Percentiles rank a stretch among this genome's conserved stretches.
Conservation (phyloP, 2,329 filamentous ascomycete genomes). For the Neospermospora avenae region DNA sequence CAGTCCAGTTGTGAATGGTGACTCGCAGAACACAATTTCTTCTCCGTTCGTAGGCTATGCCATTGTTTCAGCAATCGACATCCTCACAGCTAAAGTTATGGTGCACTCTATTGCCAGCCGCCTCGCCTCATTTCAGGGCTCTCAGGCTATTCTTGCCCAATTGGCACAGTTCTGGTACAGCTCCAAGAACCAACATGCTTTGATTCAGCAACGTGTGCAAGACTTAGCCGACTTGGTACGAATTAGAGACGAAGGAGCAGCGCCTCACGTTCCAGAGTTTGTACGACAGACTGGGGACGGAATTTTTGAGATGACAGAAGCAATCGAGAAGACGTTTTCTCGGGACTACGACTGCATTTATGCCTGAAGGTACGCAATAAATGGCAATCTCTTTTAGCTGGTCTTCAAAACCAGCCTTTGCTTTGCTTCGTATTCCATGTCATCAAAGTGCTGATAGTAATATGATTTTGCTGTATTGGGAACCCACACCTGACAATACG, state of each 20-base stretch:
- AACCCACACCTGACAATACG: too few relatives aligned
- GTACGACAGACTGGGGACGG: constrained; percentile 14
- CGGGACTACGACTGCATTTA: constrained; percentile 31
- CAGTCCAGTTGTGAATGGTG: background rate
- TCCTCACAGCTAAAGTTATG: constrained; percentile 58
- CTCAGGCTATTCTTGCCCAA: constrained; percentile 53
- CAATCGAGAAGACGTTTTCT: constrained; percentile 42
- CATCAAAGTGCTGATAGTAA: too few relatives aligned
- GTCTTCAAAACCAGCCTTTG: too few relatives aligned
- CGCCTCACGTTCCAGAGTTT: constrained; percentile 1
- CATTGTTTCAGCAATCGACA: constrained; percentile 62
- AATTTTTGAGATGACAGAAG: constrained; percentile 25
- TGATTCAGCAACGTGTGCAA: constrained; percentile 25
- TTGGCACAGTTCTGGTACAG: constrained; percentile 59
- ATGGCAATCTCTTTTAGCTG: too few relatives aligned
- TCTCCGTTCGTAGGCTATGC: too few relatives aligned
- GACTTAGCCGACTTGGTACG: constrained; percentile 20
- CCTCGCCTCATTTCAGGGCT: constrained; percentile 52
- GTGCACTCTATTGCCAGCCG: constrained; percentile 49
- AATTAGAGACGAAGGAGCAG: constrained; percentile 8
- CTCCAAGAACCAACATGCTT: constrained; percentile 44
- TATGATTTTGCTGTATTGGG: too few relatives aligned
- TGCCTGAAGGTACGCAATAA: constrained; percentile 19
- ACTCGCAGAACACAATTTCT: constrained; percentile 38
- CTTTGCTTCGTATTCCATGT: too few relatives aligned